These are phyloP conservation scores for Pseudisothecium myosuroides DNA, from an alignment of 225 moss, liverwort and hornwort species.

Conservation along the genomic window DNA sequence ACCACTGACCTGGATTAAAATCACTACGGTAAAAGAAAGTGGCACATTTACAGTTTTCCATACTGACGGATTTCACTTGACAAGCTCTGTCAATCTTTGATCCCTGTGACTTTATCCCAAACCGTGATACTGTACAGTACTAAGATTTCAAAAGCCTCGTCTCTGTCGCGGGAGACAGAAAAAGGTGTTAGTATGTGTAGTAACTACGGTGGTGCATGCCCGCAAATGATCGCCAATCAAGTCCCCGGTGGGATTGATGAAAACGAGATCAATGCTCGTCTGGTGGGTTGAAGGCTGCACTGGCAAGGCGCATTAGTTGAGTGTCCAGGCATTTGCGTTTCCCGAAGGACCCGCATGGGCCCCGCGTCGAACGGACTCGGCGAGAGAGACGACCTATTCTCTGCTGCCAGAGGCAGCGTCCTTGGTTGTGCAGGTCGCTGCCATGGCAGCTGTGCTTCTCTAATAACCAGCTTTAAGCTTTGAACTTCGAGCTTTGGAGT, in stretches of 20 bases:
- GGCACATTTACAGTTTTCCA: too few species aligned
- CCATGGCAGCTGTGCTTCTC: not conserved
- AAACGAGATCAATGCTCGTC: not conserved
- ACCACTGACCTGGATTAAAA: not conserved
- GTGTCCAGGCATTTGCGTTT: not conserved
- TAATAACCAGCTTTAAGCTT: not conserved
- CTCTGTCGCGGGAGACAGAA: not conserved
- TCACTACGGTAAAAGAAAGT: not conserved
- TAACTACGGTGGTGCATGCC: not conserved
- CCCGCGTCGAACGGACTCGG: constrained; percentile 12
- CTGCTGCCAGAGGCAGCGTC: not conserved
- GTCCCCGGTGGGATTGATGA: not conserved
- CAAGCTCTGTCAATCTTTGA: not conserved
- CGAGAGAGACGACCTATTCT: not conserved
- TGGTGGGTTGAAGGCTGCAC: not conserved
- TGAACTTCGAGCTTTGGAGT: not conserved
- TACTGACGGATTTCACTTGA: not conserved
- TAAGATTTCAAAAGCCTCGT: not conserved
- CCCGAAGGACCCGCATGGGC: not conserved
- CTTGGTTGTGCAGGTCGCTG: not conserved
- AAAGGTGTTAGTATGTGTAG: not conserved
- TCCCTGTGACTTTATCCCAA: not conserved
- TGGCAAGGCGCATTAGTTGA: not conserved
- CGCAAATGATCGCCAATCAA: not conserved
- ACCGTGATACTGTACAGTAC: too few species aligned